Percentiles rank a stretch among this genome's conserved stretches.
These are phyloP conservation scores for Naganishia sp. DNA, from an alignment of 1,284 basidiomycete genomes.

Conservation along the genomic window DNA sequence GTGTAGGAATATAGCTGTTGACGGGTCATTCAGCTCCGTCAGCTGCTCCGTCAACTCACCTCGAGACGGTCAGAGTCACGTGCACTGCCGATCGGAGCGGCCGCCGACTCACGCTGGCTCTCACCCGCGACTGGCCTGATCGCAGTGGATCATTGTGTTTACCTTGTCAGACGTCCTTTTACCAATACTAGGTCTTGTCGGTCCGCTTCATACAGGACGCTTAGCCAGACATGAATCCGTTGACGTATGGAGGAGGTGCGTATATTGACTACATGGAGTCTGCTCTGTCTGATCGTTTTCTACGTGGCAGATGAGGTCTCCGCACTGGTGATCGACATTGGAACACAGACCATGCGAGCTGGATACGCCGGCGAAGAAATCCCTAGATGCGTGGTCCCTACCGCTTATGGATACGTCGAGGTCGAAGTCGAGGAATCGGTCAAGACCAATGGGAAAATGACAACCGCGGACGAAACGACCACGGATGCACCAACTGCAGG, in stretches of 20 bases:
- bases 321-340: slow-evolving; percentile 93
- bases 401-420: slow-evolving; percentile 77
- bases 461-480: slow-evolving; percentile 28
- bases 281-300: slow-evolving; percentile 3
- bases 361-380: slow-evolving; percentile 98
- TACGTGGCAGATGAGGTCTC: slow-evolving; percentile 63
- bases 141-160: neutral
- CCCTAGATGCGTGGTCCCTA: slow-evolving; percentile 87
- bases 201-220: neutral
- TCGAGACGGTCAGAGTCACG: no score
- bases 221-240: slow-evolving; percentile 23
- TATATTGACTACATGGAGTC: neutral
- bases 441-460: neutral
- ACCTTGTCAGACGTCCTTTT: slow-evolving; percentile 3
- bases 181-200: neutral
- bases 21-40: no score
- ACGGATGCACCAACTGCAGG: slow-evolving; percentile 47
- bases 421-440: slow-evolving; percentile 39
- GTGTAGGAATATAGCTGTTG: no score
- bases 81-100: no score
- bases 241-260: slow-evolving; percentile 35
- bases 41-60: no score
- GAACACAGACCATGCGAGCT: slow-evolving; percentile 82
- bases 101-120: no score
- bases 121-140: no score